phyloP scores from a whole-genome alignment of 2,329 filamentous ascomycete species.

The Aureobasidium sp. region DNA sequence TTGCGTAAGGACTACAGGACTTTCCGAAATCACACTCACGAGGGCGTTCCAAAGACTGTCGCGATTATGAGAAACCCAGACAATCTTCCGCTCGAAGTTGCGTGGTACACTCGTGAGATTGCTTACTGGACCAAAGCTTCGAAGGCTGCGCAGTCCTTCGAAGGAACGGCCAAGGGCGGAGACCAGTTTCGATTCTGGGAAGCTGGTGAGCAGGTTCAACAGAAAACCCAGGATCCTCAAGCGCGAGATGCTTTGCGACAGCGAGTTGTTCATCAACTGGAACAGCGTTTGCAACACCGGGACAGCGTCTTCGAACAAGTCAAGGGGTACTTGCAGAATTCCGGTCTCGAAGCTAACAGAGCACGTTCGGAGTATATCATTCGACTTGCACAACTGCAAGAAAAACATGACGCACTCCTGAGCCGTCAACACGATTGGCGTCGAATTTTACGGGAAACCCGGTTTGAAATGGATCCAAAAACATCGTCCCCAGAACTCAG shows the following conservation, averaged over 20 bases:
- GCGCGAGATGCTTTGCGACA: neutral
- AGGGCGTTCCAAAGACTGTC: neutral
- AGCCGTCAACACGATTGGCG: neutral
- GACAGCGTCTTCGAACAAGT: neutral
- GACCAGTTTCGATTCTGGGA: neutral
- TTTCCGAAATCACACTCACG: neutral
- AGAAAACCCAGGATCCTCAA: neutral
- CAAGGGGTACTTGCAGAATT: neutral
- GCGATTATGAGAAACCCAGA: neutral
- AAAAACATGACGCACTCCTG: neutral
- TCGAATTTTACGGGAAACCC: neutral
- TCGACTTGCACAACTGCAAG: neutral
- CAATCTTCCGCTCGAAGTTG: neutral
- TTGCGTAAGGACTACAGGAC: neutral
- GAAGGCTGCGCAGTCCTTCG: neutral
- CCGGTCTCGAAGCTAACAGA: neutral
- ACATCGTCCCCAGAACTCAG: neutral
- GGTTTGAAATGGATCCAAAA: neutral
- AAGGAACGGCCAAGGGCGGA: neutral
- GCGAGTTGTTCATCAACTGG: neutral
- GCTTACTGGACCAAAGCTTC: neutral
- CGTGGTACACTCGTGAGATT: neutral
- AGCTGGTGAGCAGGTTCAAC: neutral
- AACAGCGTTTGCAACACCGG: neutral
- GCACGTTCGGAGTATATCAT: neutral